Percentiles rank a stretch among this genome's conserved stretches.
Evolutionary conservation across 2,329 filamentous ascomycete species (phyloP).

Genomic region (Mycosphaerella arachidis): DNA sequence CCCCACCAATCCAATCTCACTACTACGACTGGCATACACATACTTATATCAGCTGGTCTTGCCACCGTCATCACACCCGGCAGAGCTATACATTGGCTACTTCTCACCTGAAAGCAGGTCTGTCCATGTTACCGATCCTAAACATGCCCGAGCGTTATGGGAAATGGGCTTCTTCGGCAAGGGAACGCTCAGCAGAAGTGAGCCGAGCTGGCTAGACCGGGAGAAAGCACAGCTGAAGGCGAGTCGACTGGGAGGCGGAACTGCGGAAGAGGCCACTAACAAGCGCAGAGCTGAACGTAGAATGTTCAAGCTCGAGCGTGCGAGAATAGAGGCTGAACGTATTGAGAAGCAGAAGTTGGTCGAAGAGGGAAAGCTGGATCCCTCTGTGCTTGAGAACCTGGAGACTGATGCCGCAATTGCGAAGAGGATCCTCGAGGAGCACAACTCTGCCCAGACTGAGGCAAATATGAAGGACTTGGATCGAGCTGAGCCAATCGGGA

Average conservation of each 20-base stretch:
- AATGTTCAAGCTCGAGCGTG: conserved; percentile 84
- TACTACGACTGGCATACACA: conserved; percentile 72
- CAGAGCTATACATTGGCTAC: conserved; percentile 63
- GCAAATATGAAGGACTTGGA: background rate
- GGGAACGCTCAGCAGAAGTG: conserved; percentile 85
- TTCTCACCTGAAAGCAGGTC: conserved; percentile 81
- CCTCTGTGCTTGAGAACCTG: conserved; percentile 12
- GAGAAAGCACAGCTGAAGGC: conserved; percentile 65
- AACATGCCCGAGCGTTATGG: conserved; percentile 78
- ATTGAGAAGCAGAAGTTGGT: conserved; percentile 65
- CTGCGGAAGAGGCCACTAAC: conserved; percentile 77
- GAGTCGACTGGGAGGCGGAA: conserved; percentile 36
- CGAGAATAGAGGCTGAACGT: conserved; percentile 77
- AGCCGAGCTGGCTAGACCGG: conserved; percentile 85
- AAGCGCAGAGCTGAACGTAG: conserved; percentile 74
- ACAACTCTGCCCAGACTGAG: background rate
- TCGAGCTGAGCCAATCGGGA: background rate
- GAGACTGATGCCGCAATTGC: conserved; percentile 1
- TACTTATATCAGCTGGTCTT: conserved; percentile 70
- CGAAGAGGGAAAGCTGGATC: conserved; percentile 43
- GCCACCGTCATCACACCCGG: conserved; percentile 60
- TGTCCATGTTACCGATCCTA: conserved; percentile 74
- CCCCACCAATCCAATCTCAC: conserved; percentile 84
- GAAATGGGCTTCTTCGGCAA: conserved; percentile 98
- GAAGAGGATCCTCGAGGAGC: conserved; percentile 4